These are phyloP conservation scores for Pouteria glomerata DNA, from an alignment of 148 eudicot species.

Conservation along the genomic window DNA sequence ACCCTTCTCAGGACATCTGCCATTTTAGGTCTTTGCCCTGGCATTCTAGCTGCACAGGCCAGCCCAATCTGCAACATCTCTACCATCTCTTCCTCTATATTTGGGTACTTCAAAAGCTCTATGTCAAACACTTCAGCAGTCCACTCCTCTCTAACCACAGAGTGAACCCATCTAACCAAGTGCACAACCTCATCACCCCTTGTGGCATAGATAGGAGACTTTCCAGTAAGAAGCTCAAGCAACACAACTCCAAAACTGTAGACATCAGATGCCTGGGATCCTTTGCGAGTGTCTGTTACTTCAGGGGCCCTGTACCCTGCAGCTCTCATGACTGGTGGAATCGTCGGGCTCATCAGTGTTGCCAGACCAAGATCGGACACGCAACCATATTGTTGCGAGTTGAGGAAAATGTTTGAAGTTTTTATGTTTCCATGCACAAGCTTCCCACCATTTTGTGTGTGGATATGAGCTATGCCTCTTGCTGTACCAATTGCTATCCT, in stretches of 20 bases:
- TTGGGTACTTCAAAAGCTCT: constrained; percentile 57
- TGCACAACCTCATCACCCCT: constrained; percentile 44
- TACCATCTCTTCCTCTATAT: constrained; percentile 80
- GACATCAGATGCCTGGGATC: constrained; percentile 68
- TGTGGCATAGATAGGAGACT: constrained; percentile 36
- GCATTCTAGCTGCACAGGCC: constrained; percentile 46
- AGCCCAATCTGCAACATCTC: constrained; percentile 70
- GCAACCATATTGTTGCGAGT: constrained; percentile 48
- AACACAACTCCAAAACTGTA: constrained; percentile 75
- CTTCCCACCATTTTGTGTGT: constrained; percentile 44
- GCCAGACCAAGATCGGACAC: constrained; percentile 71
- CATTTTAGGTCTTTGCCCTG: constrained; percentile 66
- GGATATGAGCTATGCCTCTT: constrained; percentile 67
- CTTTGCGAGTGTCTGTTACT: constrained; percentile 50
- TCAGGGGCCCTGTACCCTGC: constrained; percentile 78
- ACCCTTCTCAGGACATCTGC: constrained; percentile 48
- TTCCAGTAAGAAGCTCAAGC: constrained; percentile 84
- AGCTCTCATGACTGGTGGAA: constrained; percentile 35
- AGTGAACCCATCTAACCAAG: constrained; percentile 76
- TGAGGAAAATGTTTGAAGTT: constrained; percentile 74
- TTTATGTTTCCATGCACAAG: constrained; percentile 86
- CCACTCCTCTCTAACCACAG: constrained; percentile 93
- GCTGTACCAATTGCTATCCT: constrained; percentile 58
- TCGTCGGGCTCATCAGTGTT: constrained; percentile 41
- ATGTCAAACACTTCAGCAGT: constrained; percentile 87